These are phyloP conservation scores for Raphanus sativus DNA, from an alignment of 345 rosid genomes.

Conservation along the genomic window DNA sequence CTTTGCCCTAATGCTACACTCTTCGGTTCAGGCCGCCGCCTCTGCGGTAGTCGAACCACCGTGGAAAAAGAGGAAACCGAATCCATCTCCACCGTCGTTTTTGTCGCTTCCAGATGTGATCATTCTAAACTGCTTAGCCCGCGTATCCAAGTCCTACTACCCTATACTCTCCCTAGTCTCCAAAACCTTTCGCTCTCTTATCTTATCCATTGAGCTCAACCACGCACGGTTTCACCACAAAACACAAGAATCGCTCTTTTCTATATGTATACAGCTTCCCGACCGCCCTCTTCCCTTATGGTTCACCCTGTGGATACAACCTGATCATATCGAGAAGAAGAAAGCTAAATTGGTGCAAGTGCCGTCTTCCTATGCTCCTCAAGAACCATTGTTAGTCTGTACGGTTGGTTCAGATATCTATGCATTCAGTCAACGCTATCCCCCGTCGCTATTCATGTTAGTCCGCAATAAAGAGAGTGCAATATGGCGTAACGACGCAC, in stretches of 20 bases:
- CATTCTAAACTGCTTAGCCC: conserved; percentile 55
- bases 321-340: not conserved
- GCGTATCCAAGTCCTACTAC: conserved; percentile 52
- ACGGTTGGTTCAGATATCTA: conserved; percentile 46
- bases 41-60: not conserved
- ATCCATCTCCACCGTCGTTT: conserved; percentile 4
- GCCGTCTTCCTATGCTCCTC: not conserved
- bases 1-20: too few relatives aligned
- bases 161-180: conserved; percentile 62
- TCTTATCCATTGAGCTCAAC: not conserved
- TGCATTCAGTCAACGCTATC: conserved; percentile 49
- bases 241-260: not conserved
- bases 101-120: conserved; percentile 51
- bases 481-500: not conserved
- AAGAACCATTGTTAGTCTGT: not conserved
- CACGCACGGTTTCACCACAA: too few relatives aligned
- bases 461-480: conserved; percentile 33
- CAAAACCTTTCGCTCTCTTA: conserved; percentile 39
- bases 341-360: not conserved
- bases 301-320: not conserved
- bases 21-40: not conserved
- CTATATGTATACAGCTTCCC: not conserved
- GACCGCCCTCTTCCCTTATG: not conserved
- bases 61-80: not conserved
- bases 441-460: conserved; percentile 25